Evolutionary conservation across 805 yeast genomes (phyloP), one percentile per base, ranked within the genome.

Genomic region (Barnettozyma botsteinii): DNA sequence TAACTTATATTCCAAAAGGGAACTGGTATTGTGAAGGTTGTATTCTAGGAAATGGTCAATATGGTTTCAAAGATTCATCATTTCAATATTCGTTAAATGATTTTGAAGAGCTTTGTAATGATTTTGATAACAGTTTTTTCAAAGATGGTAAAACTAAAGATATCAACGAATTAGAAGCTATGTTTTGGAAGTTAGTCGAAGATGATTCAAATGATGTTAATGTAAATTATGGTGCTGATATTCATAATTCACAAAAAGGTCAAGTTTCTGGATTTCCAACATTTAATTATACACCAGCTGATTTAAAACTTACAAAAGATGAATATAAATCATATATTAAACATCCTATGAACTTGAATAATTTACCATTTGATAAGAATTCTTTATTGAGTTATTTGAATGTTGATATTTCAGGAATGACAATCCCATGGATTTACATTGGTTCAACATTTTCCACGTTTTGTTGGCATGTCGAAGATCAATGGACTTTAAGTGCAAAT

Each of bases 401-500:
- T 41, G 73, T 77, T 15, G 72, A 76, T 24, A 83, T 91, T 3
- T 81, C 95, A 0, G 98, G 98, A 1, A 89, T 89, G 87, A 88
- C 97, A 0, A 74, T 85, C 15, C 98, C 98, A 0, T 89, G 98
- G 98, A 72, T 88, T 3, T 89, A 89, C 54, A 77, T 89, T 13
- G 98, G 98, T 0, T 85, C 94, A 37, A 69, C 86, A 36, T 79
- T 87, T 52, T 83, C 95, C 2, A 86, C 97, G 1, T 91, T 91
- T 57, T 89, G 98, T 61, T 91, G 97, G 96, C 97, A 91, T 59
- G 82, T 85, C 43, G 98, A 89, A 55, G 98, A 89, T 60, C 97
- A 91, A 57, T 87, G 85, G 57, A 85, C 96, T 0, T 69, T 86
- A 45, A 84, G 95, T 37, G 89, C 94, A 5, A 91, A 91, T 59